Conservation (phyloP, 495 filamentous ascomycete species). For the Staphylotrichum longicolle region DNA sequence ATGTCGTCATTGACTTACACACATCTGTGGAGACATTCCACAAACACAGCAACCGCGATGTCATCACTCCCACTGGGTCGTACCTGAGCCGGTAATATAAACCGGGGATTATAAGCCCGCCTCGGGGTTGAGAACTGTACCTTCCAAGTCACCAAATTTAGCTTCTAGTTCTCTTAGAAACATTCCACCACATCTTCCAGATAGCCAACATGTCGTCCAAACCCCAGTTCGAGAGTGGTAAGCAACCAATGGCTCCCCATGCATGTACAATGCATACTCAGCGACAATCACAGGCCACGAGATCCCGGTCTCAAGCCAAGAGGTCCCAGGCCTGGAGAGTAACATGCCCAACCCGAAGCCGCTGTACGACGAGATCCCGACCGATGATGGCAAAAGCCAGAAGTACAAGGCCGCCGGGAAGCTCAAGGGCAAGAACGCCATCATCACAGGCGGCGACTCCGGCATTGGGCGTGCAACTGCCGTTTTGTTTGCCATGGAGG, state of each 20-base stretch:
- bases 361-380: constrained; percentile 63
- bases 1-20: constrained; percentile 17
- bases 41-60: constrained; percentile 4
- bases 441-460: constrained; percentile 82
- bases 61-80: neutral
- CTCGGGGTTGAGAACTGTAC: no score
- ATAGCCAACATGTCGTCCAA: constrained; percentile 29
- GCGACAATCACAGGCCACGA: constrained; percentile 55
- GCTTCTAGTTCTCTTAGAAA: no score
- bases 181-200: neutral
- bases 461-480: constrained; percentile 79
- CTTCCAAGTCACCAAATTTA: no score
- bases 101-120: neutral
- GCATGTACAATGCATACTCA: neutral
- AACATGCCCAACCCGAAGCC: constrained; percentile 64
- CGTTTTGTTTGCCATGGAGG: constrained; percentile 80
- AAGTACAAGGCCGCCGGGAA: constrained; percentile 79
- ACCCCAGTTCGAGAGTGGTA: constrained; percentile 56
- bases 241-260: constrained; percentile 9
- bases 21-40: neutral
- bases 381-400: constrained; percentile 66
- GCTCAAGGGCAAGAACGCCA: constrained; percentile 66
- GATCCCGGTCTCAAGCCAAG: constrained; percentile 65
- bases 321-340: constrained; percentile 64
- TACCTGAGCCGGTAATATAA: neutral